Base-by-base conservation (phyloP, 2,329 filamentous ascomycete species). In the Elsinoe arachidis region DNA sequence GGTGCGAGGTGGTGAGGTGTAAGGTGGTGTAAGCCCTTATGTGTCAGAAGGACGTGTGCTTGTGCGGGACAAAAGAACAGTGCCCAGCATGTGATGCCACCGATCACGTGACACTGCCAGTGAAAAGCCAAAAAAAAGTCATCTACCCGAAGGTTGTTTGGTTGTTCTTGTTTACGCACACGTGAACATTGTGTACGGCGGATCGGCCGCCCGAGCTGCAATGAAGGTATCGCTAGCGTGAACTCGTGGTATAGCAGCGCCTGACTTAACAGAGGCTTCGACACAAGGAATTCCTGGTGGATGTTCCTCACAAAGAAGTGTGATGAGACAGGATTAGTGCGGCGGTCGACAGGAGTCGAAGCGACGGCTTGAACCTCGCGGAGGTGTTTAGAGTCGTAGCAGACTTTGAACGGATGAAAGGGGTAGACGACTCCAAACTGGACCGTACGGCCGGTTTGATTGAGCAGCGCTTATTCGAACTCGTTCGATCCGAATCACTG, bases 401-500 rank as follows among this genome's bases (percentile, higher is more conserved):
- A 39, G 37, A 23, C 21, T 44, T 39, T n/a, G 17, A 39, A 19
- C 37, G 37, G 37, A 39, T n/a, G 17, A 23, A 5, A 15, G 21
- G 15, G 11, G 43, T 26, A 47, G 43, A 47, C 43, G 43, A 47
- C 43, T 39, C 43, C 43, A 47, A 47, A 47, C 43, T 47, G 21
- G 26, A 33, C 43, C 43, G 14, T 23, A n/a, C n/a, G 43, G 21
- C n/a, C 21, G 43, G 26, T 47, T 47, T 47, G 43, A 47, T 47
- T 47, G 43, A 47, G 15, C 15, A 47, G 37, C 37, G 37, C 37
- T 39, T 39, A 46, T 17, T 5, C 41, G 19, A 23, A 46, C 41
- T 46, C 41, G 21, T 23, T 17, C 15, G 15, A 23, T 46, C 12
- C 19, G 41, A 46, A 17, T 46, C 21, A 14, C n/a, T 23, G n/a